Evolutionary conservation across 768 basidiomycete species (phyloP).

Genomic region (Psilocybe cyanescens): DNA sequence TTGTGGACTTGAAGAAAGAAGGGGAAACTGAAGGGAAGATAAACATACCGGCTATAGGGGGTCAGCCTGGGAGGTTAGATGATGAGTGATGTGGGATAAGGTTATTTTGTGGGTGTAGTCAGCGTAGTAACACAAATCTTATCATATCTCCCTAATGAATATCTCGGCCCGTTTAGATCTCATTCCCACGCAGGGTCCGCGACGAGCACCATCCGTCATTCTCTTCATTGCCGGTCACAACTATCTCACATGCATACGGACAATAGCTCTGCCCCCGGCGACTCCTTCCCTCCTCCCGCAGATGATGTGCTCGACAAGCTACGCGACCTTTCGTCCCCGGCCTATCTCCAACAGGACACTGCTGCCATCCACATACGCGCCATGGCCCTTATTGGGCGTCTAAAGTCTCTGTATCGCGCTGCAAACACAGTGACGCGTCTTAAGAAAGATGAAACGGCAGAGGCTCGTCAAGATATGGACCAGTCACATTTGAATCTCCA

Average conservation of each 20-base stretch:
- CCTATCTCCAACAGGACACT: constrained; percentile 47
- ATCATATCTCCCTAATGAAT: constrained; percentile 17
- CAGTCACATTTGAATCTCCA: constrained; percentile 85
- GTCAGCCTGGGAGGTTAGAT: constrained; percentile 15
- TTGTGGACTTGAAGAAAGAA: constrained; percentile 16
- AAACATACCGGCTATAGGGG: constrained; percentile 16
- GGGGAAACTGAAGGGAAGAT: constrained; percentile 15
- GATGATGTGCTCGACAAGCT: constrained; percentile 61
- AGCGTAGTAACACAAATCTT: constrained; percentile 26
- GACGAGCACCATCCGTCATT: constrained; percentile 2
- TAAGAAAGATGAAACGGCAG: constrained; percentile 72
- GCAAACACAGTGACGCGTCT: constrained; percentile 72
- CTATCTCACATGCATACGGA: constrained; percentile 15
- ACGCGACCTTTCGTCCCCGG: constrained; percentile 60
- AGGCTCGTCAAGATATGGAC: constrained; percentile 88
- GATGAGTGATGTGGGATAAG: constrained; percentile 22
- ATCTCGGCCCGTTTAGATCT: constrained; percentile 26
- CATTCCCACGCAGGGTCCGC: constrained; percentile 21
- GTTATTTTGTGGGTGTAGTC: constrained; percentile 16
- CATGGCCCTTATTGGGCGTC: constrained; percentile 75
- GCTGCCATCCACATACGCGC: constrained; percentile 64
- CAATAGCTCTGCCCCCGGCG: constrained; percentile 9
- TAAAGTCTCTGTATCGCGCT: constrained; percentile 79
- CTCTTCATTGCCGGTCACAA: constrained; percentile 16
- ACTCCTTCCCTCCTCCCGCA: constrained; percentile 26